Base-by-base conservation (phyloP, 352 stramenopile species). In the Aphanomyces euteiches region DNA sequence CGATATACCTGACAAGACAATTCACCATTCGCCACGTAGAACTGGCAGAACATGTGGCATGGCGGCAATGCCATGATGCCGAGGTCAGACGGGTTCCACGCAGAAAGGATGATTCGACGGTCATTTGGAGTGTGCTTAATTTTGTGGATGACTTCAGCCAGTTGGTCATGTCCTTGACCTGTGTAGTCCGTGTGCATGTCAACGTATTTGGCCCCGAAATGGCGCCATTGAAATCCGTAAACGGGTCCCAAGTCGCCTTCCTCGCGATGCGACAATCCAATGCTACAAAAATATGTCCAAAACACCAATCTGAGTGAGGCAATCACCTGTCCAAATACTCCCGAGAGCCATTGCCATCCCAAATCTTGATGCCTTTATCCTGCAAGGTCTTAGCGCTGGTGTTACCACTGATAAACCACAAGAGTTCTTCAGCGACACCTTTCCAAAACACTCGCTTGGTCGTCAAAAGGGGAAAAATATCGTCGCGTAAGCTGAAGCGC, bases 361-460 rank as follows among this genome's bases (percentile, higher is more conserved):
- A 99, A 74, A 99, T 99, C 74, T 99, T 97, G 77, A 99, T 98
- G 70, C 97, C 83, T 81, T 99, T 99, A 66, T 98, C 91, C 76
- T 95, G 82, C 5, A 99, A 79, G 53, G 96, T 91, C 76, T 98
- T 98, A 4, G 95, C 95, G 75, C 96, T 98, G 21, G 96, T 99
- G 72, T 95, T 91, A n/a, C 97, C 97, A 56, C 84, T 88, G 73
- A 99, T 93, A 78, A 99, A 99, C 97, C 97, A 99, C 47, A 99
- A 79, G 41, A 99, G 79, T 79, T 99, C 98, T 79, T 99, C 97
- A 0, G 96, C 97, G 39, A 99, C 96, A 57, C 97, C 97, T 43
- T 97, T 84, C 97, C 97, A 99, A 78, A 99, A 99, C 39, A 99
- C 97, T 48, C 90, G 82, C 84, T 99, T 99, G 19, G 98, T 99